Conservation (phyloP, 1,284 basidiomycete species). For the Austropuccinia psidii region DNA sequence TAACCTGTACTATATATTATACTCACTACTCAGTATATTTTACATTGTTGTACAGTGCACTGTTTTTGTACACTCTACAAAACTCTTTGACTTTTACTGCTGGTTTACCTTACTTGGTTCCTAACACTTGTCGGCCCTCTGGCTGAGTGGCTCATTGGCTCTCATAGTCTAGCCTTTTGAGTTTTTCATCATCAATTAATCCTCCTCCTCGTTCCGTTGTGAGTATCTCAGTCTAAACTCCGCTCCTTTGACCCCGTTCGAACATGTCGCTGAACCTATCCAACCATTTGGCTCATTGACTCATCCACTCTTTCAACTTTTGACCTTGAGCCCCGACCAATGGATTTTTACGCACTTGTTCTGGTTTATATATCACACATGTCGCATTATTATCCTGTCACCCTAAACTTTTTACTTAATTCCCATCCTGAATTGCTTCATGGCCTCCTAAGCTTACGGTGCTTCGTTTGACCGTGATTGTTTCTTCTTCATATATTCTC, state of each 20-base stretch:
- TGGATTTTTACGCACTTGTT: background rate
- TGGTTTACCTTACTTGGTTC: no score
- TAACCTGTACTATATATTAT: no score
- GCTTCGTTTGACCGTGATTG: conserved; percentile 1
- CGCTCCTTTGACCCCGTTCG: conserved; percentile 6
- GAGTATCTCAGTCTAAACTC: conserved; percentile 7
- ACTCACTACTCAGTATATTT: no score
- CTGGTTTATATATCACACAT: conserved; percentile 10
- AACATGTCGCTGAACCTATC: conserved; percentile 18
- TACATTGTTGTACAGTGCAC: no score
- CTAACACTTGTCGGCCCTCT: no score
- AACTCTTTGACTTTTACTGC: no score
- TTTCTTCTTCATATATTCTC: conserved; percentile 11
- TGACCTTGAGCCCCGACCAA: background rate
- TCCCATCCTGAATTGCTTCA: conserved; percentile 6
- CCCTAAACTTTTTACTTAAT: conserved; percentile 9
- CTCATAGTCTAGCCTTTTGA: no score
- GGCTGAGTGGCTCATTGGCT: no score
- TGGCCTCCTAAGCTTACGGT: conserved; percentile 3
- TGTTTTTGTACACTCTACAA: no score
- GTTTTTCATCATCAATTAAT: no score
- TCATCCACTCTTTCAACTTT: background rate
- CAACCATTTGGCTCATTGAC: conserved; percentile 7
- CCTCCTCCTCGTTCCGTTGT: background rate
- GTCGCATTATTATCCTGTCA: conserved; percentile 14